Evolutionary conservation across 169 alveolate species (phyloP), one percentile per base, ranked within the genome.

Genomic region (Theileria sp.): DNA sequence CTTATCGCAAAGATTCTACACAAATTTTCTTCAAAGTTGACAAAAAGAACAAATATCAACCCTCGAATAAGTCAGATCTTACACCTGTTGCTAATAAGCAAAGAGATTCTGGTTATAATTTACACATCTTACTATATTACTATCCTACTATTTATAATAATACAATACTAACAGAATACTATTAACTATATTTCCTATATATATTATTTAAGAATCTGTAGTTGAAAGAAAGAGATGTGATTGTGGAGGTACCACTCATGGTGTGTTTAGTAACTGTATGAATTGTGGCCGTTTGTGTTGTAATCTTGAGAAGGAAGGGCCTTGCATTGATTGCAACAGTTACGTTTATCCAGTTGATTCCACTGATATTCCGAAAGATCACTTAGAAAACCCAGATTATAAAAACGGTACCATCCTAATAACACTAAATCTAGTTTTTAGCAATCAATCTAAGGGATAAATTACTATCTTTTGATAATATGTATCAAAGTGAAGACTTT

Each of bases 221-320:
- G 36, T 49, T 75, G 88, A 82, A 13, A 38, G 88, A 67, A n/a
- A 19, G 19, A 7, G 30, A 10, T 84, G 90, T 72, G 87, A 74
- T 17, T 84, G 90, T 68, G 67, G 60, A 9, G 90, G 87, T 12
- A 1, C 26, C 3, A 19, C 1, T 34, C 90, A 84, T 50, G 60
- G 32, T 17, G 23, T 54, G 28, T 76, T 77, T 38, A 71, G 80
- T 66, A 84, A 84, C 74, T 84, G 87, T 26, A 78, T 84, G 70
- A 79, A 77, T 21, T 84, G 90, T 36, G 90, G 90, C 0, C 54
- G 86, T 15, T 23, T 82, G 23, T 30, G 68, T 13, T 82, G 88
- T 49, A 58, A 30, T 21, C 34, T 71, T 19, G 88, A 82, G 62
- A 81, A 81, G 23, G 86, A 64, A 51, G 88, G 88, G n/a, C 76